Base-by-base conservation (phyloP, 2,329 filamentous ascomycete genomes). In the Exophiala sideris region DNA sequence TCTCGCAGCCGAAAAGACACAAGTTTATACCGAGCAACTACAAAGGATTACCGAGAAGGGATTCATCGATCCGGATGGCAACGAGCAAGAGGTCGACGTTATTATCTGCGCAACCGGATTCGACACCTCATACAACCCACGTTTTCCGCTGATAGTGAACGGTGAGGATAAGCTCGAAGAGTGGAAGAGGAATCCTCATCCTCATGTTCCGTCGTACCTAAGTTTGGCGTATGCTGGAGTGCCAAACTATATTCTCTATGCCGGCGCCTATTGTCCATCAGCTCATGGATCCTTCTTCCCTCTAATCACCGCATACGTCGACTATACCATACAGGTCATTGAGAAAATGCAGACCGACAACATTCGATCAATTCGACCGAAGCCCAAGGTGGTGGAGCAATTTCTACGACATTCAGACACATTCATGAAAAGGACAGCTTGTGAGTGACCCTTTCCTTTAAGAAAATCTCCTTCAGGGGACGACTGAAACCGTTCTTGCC, bases 371-470 rank as follows among this genome's bases (percentile, higher is more conserved):
- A 41, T 57, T 10, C 24, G 48, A 24, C 60, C 52, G 32, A 59
- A 54, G 29, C 20, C 50, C 18, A 57, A 63, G 32, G 63, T 68
- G 7, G 59, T 62, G 2, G 40, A 60, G n/a, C 62, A 68, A 40
- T 73, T 74, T 58, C 63, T 66, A 5, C 65, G 69, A 46, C 72
- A 75, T 57, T 68, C 70, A 1, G 70, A 73, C 60, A 59, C 70
- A 11, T 74, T 71, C 59, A 59, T 73, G 34, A 62, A 71, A 48
- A 64, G 71, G n/a, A 60, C 59, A 16, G 53, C 55, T 11, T 62
- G 60, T 44, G n/a, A 44, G 41, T 44, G 3, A 12, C 21, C n/a
- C 39, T 5, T 20, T 18, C 8, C 11, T 8, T 9, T 20, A n/a
- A 16, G 10, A n/a, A 40, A 14, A 16, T 29, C 24, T 8, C 24